A percentile compares a stretch with the other conserved stretches of the same genome.
Evolutionary conservation across 768 basidiomycete genomes (phyloP).

Genomic region (Termitomyces sp.): DNA sequence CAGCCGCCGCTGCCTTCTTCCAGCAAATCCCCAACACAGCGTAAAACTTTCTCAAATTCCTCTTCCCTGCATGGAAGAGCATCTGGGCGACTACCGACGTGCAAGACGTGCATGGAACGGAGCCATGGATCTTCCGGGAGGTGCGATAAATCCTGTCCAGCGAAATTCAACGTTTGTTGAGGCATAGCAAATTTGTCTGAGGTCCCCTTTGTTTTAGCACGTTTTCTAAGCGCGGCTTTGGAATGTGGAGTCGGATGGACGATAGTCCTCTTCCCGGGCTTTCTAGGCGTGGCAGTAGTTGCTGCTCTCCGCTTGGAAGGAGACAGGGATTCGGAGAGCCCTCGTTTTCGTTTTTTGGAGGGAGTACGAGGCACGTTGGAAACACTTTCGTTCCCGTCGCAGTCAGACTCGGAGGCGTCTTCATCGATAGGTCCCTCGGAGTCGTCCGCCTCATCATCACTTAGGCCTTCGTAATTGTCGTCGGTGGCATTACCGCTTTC

Average conservation of each 20-base stretch:
- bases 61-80: constrained; percentile 84
- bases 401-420: constrained; percentile 12
- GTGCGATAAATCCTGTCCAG: constrained; percentile 39
- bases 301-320: constrained; percentile 19
- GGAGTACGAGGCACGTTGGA: constrained; percentile 46
- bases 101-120: constrained; percentile 85
- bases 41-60: constrained; percentile 75
- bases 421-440: constrained; percentile 4
- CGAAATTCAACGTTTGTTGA: constrained; percentile 23
- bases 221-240: constrained; percentile 58
- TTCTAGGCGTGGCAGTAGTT: constrained; percentile 27
- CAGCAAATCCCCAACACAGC: constrained; percentile 76
- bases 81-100: constrained; percentile 91
- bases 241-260: constrained; percentile 75
- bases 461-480: constrained; percentile 18
- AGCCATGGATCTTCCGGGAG: constrained; percentile 78
- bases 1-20: constrained; percentile 96
- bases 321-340: constrained; percentile 10
- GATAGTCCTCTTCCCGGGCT: constrained; percentile 31
- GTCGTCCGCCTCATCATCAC: constrained; percentile 17
- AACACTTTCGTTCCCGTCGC: constrained; percentile 24
- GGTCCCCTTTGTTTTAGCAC: constrained; percentile 24
- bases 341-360: constrained; percentile 42
- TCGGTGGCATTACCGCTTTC: constrained; percentile 25
- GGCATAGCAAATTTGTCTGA: constrained; percentile 27